phyloP scores from a whole-genome alignment of 116 monocot genomes.

The Thalassia testudinum region DNA sequence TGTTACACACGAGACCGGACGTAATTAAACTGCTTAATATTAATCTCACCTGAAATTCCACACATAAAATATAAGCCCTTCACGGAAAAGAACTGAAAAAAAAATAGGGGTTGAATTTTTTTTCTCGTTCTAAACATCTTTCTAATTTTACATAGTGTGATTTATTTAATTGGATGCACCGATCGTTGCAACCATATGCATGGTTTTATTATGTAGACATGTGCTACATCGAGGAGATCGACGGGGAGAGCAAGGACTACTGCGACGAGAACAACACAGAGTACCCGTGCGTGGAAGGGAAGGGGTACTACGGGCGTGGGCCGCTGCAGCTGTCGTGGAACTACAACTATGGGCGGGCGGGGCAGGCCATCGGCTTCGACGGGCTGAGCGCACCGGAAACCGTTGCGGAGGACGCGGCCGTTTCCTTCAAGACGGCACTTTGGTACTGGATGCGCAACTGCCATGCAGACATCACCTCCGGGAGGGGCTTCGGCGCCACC shows the following conservation, averaged over 20 bases:
- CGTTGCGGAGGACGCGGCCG: conserved; percentile 8
- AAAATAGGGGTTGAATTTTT: too few relatives aligned
- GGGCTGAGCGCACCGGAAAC: conserved; percentile 30
- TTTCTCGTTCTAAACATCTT: too few relatives aligned
- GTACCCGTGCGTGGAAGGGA: conserved; percentile 12
- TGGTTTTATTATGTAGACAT: background rate
- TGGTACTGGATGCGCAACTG: conserved; percentile 42
- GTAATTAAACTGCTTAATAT: too few relatives aligned
- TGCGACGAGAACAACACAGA: conserved; percentile 10
- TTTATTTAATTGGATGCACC: too few relatives aligned
- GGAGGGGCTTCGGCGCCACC: conserved; percentile 40
- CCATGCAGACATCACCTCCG: conserved; percentile 17
- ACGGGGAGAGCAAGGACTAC: conserved; percentile 8
- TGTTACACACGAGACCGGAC: conserved; percentile 57
- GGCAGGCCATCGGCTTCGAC: conserved; percentile 30
- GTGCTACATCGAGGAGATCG: conserved; percentile 16
- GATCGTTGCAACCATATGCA: background rate
- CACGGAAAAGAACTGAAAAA: too few relatives aligned
- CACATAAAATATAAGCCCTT: too few relatives aligned
- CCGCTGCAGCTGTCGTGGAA: conserved; percentile 23
- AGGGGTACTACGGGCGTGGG: conserved; percentile 23
- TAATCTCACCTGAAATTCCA: too few relatives aligned
- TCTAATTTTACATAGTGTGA: too few relatives aligned
- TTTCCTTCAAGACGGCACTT: conserved; percentile 34
- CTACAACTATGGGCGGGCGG: conserved; percentile 24